A percentile compares a stretch with the other conserved stretches of the same genome.
Conservation (phyloP, 2,329 filamentous ascomycete species). For the Ophiostoma triangulosporum region DNA sequence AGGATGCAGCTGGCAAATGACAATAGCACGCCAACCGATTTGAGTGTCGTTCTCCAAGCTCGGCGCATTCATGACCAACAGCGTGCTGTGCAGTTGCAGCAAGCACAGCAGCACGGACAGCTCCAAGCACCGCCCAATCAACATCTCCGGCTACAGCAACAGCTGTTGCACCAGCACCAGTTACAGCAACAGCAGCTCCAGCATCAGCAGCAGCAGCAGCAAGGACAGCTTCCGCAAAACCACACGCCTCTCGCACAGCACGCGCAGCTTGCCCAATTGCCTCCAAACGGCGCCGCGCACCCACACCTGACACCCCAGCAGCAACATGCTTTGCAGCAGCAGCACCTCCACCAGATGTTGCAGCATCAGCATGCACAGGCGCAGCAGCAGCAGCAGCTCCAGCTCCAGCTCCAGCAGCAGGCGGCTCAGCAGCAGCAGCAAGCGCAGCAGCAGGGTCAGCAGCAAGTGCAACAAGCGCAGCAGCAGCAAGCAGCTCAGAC, state of each 20-base stretch:
- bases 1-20: slow-evolving; percentile 34
- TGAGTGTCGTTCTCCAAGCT: slow-evolving; percentile 47
- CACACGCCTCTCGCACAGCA: slow-evolving; percentile 5
- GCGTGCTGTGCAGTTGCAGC: slow-evolving; percentile 31
- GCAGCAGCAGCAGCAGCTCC: slow-evolving; percentile 21
- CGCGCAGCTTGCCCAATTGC: slow-evolving; percentile 9
- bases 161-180: slow-evolving; percentile 27
- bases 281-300: neutral
- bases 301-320: slow-evolving; percentile 8
- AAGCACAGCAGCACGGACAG: slow-evolving; percentile 41
- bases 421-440: slow-evolving; percentile 15
- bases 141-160: slow-evolving; percentile 50
- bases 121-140: slow-evolving; percentile 26
- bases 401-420: slow-evolving; percentile 20
- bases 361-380: slow-evolving; percentile 34
- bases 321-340: slow-evolving; percentile 30
- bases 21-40: slow-evolving; percentile 29
- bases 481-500: slow-evolving; percentile 23
- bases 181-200: slow-evolving; percentile 34
- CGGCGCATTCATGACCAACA: slow-evolving; percentile 55
- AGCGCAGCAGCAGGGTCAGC: slow-evolving; percentile 22
- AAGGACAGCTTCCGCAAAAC: slow-evolving; percentile 17
- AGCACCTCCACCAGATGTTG: slow-evolving; percentile 13
- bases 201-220: slow-evolving; percentile 38
- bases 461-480: slow-evolving; percentile 19